Conservation (phyloP, 2,329 filamentous ascomycete genomes). For the Colletotrichum lupini region DNA sequence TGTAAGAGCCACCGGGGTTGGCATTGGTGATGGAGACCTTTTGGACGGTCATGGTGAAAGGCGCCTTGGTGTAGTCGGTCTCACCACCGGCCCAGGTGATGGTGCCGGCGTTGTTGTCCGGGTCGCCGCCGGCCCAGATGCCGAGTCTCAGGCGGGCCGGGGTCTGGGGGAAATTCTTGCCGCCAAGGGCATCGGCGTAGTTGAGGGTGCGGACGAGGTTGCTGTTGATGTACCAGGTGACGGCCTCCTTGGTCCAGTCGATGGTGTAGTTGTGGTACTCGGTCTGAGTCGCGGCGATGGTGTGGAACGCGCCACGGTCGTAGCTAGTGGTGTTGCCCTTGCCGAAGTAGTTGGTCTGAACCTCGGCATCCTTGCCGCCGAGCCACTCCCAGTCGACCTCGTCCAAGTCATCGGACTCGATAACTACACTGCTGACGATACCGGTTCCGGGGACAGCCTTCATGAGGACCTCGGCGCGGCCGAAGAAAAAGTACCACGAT, state of each 20-base stretch:
- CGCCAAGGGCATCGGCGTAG: conserved; percentile 58
- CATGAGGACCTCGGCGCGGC: conserved; percentile 75
- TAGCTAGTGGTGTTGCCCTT: conserved; percentile 75
- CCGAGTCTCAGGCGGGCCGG: conserved; percentile 63
- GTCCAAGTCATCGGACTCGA: conserved; percentile 81
- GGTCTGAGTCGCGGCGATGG: conserved; percentile 52
- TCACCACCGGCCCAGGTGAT: conserved; percentile 64
- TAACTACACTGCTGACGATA: conserved; percentile 80
- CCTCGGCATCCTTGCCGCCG: conserved; percentile 73
- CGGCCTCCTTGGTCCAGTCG: conserved; percentile 63
- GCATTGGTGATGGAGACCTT: conserved; percentile 56
- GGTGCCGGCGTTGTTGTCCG: conserved; percentile 51
- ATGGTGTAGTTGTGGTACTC: conserved; percentile 66
- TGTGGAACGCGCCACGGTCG: conserved; percentile 69
- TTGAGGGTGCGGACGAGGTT: conserved; percentile 60
- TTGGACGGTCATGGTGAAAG: conserved; percentile 69
- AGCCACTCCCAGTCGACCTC: conserved; percentile 91
- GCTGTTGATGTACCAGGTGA: conserved; percentile 69
- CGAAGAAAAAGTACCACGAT: conserved; percentile 88
- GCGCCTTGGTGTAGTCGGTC: conserved; percentile 50
- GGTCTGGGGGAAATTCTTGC: conserved; percentile 68
- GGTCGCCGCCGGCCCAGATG: conserved; percentile 54
- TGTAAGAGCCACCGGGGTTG: conserved; percentile 47
- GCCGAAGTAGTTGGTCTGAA: conserved; percentile 86
- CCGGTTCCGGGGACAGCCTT: conserved; percentile 54